phyloP scores from a whole-genome alignment of 2,329 filamentous ascomycete genomes.

The Cercospora beticola region DNA sequence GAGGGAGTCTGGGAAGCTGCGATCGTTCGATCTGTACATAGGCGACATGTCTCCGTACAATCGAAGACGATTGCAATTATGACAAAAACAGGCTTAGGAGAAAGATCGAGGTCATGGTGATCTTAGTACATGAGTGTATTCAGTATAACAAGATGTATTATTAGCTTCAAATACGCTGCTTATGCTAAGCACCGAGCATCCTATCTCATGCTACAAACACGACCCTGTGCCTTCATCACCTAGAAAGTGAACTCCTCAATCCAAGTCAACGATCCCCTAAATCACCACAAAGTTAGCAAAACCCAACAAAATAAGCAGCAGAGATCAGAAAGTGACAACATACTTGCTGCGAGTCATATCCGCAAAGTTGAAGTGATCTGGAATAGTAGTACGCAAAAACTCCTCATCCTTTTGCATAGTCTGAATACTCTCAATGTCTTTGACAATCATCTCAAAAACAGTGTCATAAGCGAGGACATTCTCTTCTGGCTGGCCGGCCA shows the following conservation, averaged over 20 bases:
- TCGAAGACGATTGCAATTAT: not conserved
- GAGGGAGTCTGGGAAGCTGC: not conserved
- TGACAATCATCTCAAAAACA: conserved; percentile 13
- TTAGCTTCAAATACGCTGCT: not conserved
- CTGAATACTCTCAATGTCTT: conserved; percentile 11
- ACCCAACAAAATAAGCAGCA: not conserved
- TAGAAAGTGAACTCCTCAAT: conserved; percentile 3
- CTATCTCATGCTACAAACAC: not conserved
- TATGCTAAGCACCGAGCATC: not conserved
- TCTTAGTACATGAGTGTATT: not conserved
- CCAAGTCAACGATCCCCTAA: conserved; percentile 3
- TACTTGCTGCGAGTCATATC: conserved; percentile 13
- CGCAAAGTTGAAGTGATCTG: conserved; percentile 14
- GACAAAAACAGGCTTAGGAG: not conserved
- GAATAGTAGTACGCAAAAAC: conserved; percentile 12
- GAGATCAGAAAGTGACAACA: not conserved
- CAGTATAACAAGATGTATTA: not conserved
- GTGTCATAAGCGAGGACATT: not conserved
- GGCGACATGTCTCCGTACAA: not conserved
- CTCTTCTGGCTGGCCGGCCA: conserved; percentile 7
- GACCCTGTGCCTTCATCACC: not conserved
- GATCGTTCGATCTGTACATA: not conserved
- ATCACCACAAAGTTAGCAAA: not conserved
- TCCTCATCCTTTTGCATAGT: conserved; percentile 17
- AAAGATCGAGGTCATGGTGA: not conserved